phyloP scores from a whole-genome alignment of 345 rosid genomes.

The Eutrema heterophyllum region DNA sequence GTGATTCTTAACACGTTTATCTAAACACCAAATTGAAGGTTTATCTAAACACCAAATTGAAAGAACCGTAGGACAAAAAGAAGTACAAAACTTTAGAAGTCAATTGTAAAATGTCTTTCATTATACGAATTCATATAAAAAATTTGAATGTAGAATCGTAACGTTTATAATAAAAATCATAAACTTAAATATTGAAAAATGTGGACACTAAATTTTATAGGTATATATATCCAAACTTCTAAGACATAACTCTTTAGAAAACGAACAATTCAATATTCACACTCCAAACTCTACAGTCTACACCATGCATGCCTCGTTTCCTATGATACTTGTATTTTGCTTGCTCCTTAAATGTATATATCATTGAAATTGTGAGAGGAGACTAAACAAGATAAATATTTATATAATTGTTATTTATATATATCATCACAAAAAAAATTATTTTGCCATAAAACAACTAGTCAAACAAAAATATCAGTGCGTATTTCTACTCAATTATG shows the following conservation, averaged over 20 bases:
- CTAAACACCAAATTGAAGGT: no score
- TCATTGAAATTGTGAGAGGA: no score
- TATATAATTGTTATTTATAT: no score
- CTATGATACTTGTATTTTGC: neutral
- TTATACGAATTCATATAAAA: neutral
- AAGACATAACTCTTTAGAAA: neutral
- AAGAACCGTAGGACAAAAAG: neutral
- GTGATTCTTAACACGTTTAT: no score
- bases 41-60: neutral
- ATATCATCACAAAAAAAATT: no score
- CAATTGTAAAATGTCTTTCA: neutral
- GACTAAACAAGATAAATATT: no score
- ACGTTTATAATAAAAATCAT: neutral
- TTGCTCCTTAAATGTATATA: neutral
- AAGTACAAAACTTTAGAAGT: neutral
- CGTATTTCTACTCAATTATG: slow-evolving; percentile 3
- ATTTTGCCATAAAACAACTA: neutral
- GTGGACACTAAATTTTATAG: neutral
- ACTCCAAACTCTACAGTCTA: neutral
- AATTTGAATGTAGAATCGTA: neutral
- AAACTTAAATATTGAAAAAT: neutral
- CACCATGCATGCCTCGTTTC: neutral
- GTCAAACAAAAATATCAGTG: neutral
- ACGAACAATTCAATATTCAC: neutral
- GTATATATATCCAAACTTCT: neutral